Percentiles rank a stretch among this genome's conserved stretches.
Conservation (phyloP, 192 early-diverging fungal species). For the Backusella macrospora region DNA sequence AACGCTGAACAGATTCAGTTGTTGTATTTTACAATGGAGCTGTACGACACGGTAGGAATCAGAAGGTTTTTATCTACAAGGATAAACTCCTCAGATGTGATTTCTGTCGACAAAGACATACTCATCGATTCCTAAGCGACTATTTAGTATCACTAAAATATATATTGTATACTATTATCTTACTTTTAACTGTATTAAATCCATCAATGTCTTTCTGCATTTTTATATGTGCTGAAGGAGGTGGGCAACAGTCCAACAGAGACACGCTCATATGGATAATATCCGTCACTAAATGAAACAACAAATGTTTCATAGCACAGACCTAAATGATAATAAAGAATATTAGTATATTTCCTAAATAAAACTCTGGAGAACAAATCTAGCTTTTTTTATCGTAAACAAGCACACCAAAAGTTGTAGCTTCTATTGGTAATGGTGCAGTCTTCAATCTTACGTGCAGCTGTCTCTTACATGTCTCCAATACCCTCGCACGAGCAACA, state of each 20-base stretch:
- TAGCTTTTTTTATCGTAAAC: constrained; percentile 16
- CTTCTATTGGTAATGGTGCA: constrained; percentile 2
- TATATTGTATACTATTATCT: not conserved
- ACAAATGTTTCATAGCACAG: constrained; percentile 14
- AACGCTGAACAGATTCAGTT: constrained; percentile 10
- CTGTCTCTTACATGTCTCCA: constrained; percentile 19
- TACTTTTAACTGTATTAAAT: constrained; percentile 20
- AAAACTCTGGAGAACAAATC: constrained; percentile 11
- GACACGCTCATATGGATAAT: constrained; percentile 22
- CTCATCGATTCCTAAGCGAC: constrained; percentile 16
- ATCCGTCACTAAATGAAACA: constrained; percentile 17
- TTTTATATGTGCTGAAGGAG: constrained; percentile 6
- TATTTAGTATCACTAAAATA: constrained; percentile 6
- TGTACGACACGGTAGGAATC: constrained; percentile 4
- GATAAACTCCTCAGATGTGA: not conserved
- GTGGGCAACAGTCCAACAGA: constrained; percentile 22
- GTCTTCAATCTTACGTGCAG: constrained; percentile 9
- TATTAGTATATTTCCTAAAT: constrained; percentile 8
- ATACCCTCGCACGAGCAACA: constrained; percentile 10
- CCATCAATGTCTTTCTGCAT: constrained; percentile 18
- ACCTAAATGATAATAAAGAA: constrained; percentile 1
- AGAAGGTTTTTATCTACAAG: constrained; percentile 1
- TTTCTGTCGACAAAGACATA: constrained; percentile 4
- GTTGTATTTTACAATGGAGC: constrained; percentile 11
- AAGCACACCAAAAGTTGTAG: constrained; percentile 21